Conservation (phyloP, 2,329 filamentous ascomycete species). For the Sordariomycetes sp. region DNA sequence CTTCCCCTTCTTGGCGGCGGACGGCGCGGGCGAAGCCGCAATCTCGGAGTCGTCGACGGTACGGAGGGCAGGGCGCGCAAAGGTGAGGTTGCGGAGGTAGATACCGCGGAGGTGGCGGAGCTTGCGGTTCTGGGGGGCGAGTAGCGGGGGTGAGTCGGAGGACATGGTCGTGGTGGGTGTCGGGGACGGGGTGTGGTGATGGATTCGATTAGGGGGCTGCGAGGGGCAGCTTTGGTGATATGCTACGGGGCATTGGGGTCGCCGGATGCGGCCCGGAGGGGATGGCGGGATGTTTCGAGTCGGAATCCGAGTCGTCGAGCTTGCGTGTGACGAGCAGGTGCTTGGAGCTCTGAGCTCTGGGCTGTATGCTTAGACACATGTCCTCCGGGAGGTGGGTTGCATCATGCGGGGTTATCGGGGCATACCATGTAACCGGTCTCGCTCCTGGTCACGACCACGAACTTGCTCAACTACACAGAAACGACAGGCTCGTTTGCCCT, state of each 20-base stretch:
- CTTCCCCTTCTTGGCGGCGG: slow-evolving; percentile 16
- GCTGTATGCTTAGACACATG: not conserved
- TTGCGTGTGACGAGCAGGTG: not conserved
- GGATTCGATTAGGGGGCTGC: not conserved
- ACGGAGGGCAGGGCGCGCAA: slow-evolving; percentile 46
- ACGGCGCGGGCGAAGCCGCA: slow-evolving; percentile 32
- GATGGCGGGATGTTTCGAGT: not conserved
- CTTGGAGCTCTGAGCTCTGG: not conserved
- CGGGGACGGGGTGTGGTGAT: not conserved
- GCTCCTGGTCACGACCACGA: too few relatives aligned
- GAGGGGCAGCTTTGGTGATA: not conserved
- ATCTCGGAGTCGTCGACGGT: slow-evolving; percentile 72
- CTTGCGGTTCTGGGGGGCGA: slow-evolving; percentile 67
- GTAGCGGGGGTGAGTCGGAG: slow-evolving; percentile 25
- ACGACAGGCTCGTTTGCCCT: too few relatives aligned
- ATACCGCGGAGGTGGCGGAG: slow-evolving; percentile 79
- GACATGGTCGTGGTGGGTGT: not conserved
- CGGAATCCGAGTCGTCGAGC: not conserved
- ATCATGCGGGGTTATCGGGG: not conserved
- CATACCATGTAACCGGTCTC: not conserved
- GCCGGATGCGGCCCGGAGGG: not conserved
- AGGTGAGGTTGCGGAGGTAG: slow-evolving; percentile 72
- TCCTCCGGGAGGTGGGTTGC: not conserved
- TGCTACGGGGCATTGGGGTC: not conserved
- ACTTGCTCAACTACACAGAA: too few relatives aligned